These are phyloP conservation scores for Cladophialophora psammophila DNA, from an alignment of 2,329 filamentous ascomycete genomes.

Conservation along the genomic window DNA sequence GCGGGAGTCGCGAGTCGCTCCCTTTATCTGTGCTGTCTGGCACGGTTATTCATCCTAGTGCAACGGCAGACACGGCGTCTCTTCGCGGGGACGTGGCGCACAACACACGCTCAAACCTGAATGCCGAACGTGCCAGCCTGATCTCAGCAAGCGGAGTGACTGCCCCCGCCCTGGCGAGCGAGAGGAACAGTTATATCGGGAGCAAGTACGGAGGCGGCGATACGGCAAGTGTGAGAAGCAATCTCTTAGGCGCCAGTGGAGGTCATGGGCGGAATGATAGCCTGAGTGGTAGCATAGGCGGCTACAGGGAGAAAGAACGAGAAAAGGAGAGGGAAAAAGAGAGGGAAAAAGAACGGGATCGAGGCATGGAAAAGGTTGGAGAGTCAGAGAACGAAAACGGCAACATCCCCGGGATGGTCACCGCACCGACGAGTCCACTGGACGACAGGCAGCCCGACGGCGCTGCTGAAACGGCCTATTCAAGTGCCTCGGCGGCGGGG, in stretches of 20 bases:
- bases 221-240: slow-evolving; percentile 79
- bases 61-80: slow-evolving; percentile 47
- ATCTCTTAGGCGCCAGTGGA: slow-evolving; percentile 68
- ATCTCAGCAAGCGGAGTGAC: slow-evolving; percentile 75
- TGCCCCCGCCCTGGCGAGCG: slow-evolving; percentile 70
- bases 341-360: slow-evolving; percentile 28
- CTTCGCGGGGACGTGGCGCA: slow-evolving; percentile 47
- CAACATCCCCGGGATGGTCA: slow-evolving; percentile 31
- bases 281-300: slow-evolving; percentile 37
- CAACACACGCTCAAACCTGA: slow-evolving; percentile 62
- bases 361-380: slow-evolving; percentile 16
- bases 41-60: slow-evolving; percentile 57
- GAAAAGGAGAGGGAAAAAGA: slow-evolving; percentile 30
- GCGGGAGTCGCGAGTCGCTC: slow-evolving; percentile 69
- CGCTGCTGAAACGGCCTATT: slow-evolving; percentile 23
- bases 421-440: slow-evolving; percentile 38
- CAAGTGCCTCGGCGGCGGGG: slow-evolving; percentile 11
- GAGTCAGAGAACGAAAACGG: slow-evolving; percentile 15
- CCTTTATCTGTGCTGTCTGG: slow-evolving; percentile 68
- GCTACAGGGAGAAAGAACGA: slow-evolving; percentile 23
- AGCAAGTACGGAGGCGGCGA: slow-evolving; percentile 72
- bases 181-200: slow-evolving; percentile 82
- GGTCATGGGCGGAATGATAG: slow-evolving; percentile 51
- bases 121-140: slow-evolving; percentile 68
- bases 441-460: slow-evolving; percentile 24